Conservation (phyloP, 441 rosid genomes). For the Erysimum cheiri region DNA sequence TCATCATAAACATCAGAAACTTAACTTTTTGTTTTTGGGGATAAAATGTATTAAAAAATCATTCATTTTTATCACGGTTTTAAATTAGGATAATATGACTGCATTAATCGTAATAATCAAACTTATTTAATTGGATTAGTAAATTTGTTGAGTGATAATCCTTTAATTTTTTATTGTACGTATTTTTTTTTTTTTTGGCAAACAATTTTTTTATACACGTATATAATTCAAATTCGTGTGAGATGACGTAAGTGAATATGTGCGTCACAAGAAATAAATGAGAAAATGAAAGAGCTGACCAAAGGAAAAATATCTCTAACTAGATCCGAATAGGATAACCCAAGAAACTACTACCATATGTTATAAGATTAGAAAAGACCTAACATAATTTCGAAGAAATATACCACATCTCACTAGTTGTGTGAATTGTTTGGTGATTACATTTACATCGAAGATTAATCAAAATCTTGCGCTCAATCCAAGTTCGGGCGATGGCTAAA, state of each 20-base stretch:
- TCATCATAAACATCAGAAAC: conserved; percentile 34
- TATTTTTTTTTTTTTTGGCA: too few relatives aligned
- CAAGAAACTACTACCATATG: not conserved
- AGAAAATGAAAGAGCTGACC: not conserved
- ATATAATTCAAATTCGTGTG: not conserved
- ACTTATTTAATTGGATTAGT: not conserved
- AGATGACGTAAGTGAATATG: not conserved
- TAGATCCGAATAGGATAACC: not conserved
- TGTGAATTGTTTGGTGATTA: not conserved
- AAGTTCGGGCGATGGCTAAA: not conserved
- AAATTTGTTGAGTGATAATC: not conserved
- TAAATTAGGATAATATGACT: not conserved
- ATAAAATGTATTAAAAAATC: conserved; percentile 6
- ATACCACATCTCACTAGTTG: not conserved
- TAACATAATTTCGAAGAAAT: conserved; percentile 1
- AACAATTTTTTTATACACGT: too few relatives aligned
- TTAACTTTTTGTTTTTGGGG: not conserved
- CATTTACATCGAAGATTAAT: not conserved
- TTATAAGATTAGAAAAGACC: not conserved
- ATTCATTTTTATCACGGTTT: not conserved
- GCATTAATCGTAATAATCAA: not conserved
- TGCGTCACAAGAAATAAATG: conserved; percentile 8
- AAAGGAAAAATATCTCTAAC: not conserved
- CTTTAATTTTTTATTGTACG: not conserved
- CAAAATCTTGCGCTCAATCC: not conserved